Evolutionary conservation across 208 protist genomes (phyloP).

Genomic region (Leishmania gerbilli): DNA sequence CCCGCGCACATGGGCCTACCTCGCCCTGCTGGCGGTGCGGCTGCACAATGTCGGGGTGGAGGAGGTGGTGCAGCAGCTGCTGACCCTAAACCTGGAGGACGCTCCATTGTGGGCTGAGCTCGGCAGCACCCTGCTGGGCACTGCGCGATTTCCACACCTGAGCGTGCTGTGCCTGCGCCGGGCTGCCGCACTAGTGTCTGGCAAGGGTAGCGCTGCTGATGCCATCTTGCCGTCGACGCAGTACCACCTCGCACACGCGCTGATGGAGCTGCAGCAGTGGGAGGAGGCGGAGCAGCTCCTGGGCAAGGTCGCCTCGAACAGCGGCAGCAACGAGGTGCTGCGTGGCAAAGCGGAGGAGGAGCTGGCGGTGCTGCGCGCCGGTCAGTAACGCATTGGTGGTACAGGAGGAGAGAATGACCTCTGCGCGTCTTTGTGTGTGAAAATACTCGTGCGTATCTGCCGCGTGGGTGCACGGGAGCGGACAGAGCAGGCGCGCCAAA

Average conservation of each 20-base stretch:
- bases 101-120: conserved; percentile 72
- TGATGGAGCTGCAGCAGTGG: conserved; percentile 42
- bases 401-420: neutral
- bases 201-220: neutral
- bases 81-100: conserved; percentile 66
- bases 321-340: conserved; percentile 58
- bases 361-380: conserved; percentile 35
- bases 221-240: conserved; percentile 32
- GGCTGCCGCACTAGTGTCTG: conserved; percentile 29
- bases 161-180: conserved; percentile 64
- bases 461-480: neutral
- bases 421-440: neutral
- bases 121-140: conserved; percentile 62
- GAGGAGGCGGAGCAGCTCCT: conserved; percentile 65
- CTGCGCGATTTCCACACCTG: conserved; percentile 34
- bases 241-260: conserved; percentile 72
- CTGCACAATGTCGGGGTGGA: conserved; percentile 59
- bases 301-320: conserved; percentile 30
- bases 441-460: neutral
- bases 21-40: conserved; percentile 56
- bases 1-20: conserved; percentile 86
- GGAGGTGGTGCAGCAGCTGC: conserved; percentile 60
- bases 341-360: conserved; percentile 78
- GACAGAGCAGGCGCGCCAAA: neutral
- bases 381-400: conserved; percentile 1